These are phyloP conservation scores for Exidia glandulosa DNA, from an alignment of 768 basidiomycete species.

Conservation along the genomic window DNA sequence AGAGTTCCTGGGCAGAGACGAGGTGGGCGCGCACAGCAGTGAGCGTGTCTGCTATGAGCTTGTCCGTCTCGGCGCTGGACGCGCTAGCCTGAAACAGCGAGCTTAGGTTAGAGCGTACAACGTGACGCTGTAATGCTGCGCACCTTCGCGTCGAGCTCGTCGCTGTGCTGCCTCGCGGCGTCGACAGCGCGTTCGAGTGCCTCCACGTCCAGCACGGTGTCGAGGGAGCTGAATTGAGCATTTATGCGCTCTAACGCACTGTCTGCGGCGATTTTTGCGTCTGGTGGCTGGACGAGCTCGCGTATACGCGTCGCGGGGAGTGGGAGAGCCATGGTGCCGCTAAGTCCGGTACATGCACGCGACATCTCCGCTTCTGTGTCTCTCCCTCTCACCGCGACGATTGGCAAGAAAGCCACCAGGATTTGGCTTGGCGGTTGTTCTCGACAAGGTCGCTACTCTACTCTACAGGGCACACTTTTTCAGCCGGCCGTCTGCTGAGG, in stretches of 20 bases:
- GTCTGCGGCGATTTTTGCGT: not conserved
- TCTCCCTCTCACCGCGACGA: not conserved
- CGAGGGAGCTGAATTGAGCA: not conserved
- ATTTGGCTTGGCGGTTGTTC: not conserved
- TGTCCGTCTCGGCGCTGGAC: conserved; percentile 39
- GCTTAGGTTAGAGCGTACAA: conserved; percentile 22
- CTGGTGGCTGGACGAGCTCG: not conserved
- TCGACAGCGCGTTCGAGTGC: not conserved
- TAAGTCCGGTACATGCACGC: not conserved
- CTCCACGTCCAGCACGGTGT: not conserved
- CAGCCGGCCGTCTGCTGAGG: no score
- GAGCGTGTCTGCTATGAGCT: conserved; percentile 38
- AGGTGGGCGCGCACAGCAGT: conserved; percentile 37
- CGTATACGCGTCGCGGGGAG: not conserved
- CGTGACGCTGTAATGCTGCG: not conserved
- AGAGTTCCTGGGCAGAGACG: conserved; percentile 58
- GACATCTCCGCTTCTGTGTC: not conserved
- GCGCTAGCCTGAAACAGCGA: conserved; percentile 46
- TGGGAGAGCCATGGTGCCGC: not conserved
- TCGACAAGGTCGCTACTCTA: no score
- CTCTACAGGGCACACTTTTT: no score
- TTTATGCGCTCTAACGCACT: not conserved
- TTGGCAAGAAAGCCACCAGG: not conserved
- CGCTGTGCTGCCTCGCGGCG: not conserved
- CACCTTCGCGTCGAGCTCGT: not conserved